phyloP scores from a whole-genome alignment of 2,329 filamentous ascomycete species.

The Grosmannia huntii region DNA sequence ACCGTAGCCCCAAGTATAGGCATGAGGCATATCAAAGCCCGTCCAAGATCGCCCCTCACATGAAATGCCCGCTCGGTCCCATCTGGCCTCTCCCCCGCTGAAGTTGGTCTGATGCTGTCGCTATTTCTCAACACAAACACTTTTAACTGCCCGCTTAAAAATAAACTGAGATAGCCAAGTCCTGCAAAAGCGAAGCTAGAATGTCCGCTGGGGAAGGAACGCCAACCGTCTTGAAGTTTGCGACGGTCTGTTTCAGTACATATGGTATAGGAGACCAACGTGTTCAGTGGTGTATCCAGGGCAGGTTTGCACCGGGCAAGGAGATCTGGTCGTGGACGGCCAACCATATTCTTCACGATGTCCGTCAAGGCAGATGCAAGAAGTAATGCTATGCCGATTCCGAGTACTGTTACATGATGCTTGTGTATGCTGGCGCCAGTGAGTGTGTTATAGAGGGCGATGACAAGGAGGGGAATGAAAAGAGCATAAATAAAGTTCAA shows the following conservation, averaged over 20 bases:
- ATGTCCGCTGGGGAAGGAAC: conserved; percentile 72
- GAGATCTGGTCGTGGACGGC: conserved; percentile 46
- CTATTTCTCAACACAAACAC: conserved; percentile 30
- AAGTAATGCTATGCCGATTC: conserved; percentile 63
- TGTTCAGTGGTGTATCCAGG: conserved; percentile 30
- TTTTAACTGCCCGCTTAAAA: conserved; percentile 53
- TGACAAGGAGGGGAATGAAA: conserved; percentile 52
- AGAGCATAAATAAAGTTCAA: conserved; percentile 73
- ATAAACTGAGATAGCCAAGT: conserved; percentile 60
- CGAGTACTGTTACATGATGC: conserved; percentile 72
- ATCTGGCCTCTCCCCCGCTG: not conserved
- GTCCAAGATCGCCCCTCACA: conserved; percentile 32
- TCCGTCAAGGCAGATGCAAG: conserved; percentile 78
- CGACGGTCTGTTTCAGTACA: conserved; percentile 62
- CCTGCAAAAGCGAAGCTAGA: conserved; percentile 69
- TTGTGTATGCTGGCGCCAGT: conserved; percentile 58
- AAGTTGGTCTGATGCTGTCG: not conserved
- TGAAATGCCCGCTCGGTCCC: conserved; percentile 4
- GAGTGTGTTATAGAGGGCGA: conserved; percentile 53
- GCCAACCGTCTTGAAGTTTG: conserved; percentile 68
- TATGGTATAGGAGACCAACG: conserved; percentile 51
- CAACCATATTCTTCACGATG: conserved; percentile 78
- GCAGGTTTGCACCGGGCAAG: conserved; percentile 67
- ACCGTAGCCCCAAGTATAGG: conserved; percentile 51
- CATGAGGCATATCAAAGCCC: conserved; percentile 42